Evolutionary conservation across 2,329 filamentous ascomycete species (phyloP).

Genomic region (Sporothrix schenckii): DNA sequence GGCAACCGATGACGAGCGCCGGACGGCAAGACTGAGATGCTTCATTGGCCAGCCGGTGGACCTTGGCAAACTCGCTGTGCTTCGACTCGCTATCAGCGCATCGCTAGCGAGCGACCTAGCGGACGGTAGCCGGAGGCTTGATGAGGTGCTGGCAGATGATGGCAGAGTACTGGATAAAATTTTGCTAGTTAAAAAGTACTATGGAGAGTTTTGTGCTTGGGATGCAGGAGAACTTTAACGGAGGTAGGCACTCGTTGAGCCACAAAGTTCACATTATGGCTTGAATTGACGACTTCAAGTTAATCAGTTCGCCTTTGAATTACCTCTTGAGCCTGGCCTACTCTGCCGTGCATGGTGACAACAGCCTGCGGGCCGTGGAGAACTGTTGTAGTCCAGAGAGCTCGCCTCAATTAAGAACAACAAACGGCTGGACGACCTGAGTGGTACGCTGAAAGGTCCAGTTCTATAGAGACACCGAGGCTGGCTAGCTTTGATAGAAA

Average conservation of each 20-base stretch:
- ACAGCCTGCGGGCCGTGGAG: too few species aligned
- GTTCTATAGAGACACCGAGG: neutral
- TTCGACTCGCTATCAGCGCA: conserved; percentile 29
- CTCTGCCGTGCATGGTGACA: too few species aligned
- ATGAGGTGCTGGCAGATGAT: conserved; percentile 28
- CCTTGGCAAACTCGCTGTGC: conserved; percentile 26
- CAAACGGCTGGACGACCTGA: too few species aligned
- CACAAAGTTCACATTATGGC: neutral
- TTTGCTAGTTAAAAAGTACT: conserved; percentile 21
- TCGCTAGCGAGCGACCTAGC: conserved; percentile 31
- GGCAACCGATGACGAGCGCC: conserved; percentile 24
- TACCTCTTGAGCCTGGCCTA: too few species aligned
- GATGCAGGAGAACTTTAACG: neutral
- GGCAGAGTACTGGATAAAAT: conserved; percentile 26
- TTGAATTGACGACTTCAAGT: neutral
- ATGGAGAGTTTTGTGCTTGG: neutral
- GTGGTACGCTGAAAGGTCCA: too few species aligned
- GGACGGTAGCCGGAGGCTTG: conserved; percentile 7
- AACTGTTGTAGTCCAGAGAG: too few species aligned
- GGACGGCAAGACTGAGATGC: conserved; percentile 14
- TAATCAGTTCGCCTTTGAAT: too few species aligned
- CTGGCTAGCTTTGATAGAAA: neutral
- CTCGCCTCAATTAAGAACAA: too few species aligned
- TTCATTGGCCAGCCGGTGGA: conserved; percentile 30
- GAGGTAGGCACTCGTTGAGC: neutral